A percentile compares a stretch with the other conserved stretches of the same genome.
Evolutionary conservation across 306 rosid genomes (phyloP).

Genomic region (Dalbergia cultrata): DNA sequence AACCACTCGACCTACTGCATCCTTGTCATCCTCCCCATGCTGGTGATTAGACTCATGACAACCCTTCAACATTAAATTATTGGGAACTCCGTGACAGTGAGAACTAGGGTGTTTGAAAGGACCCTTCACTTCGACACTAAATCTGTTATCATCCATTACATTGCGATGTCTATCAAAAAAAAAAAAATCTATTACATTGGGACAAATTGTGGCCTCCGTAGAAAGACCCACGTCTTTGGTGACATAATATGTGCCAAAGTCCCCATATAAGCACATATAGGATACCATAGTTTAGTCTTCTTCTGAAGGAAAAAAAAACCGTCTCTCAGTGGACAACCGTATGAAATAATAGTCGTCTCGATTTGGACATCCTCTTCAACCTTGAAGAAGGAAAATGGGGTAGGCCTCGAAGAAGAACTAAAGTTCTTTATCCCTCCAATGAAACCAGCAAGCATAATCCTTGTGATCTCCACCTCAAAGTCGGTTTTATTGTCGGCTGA

Average conservation of each 20-base stretch:
- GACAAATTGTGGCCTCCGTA: slow-evolving; percentile 11
- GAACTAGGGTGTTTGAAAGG: slow-evolving; percentile 34
- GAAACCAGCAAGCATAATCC: neutral
- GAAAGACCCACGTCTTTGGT: slow-evolving; percentile 44
- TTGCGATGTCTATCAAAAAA: too few relatives aligned
- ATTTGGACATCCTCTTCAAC: too few relatives aligned
- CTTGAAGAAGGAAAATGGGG: too few relatives aligned
- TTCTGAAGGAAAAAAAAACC: too few relatives aligned
- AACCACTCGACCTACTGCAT: too few relatives aligned
- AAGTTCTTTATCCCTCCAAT: too few relatives aligned
- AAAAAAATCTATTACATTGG: too few relatives aligned
- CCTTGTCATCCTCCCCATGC: neutral
- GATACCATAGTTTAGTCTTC: neutral
- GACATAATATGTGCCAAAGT: slow-evolving; percentile 41
- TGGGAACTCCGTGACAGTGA: neutral
- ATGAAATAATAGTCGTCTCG: too few relatives aligned
- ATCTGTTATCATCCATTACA: neutral
- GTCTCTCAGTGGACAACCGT: too few relatives aligned
- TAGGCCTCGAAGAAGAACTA: too few relatives aligned
- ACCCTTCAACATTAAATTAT: neutral
- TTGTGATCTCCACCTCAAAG: neutral
- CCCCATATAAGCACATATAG: slow-evolving; percentile 1
- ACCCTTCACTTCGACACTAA: slow-evolving; percentile 33
- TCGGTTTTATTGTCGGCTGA: neutral
- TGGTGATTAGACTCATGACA: neutral